Base-by-base conservation (phyloP, 495 filamentous ascomycete species). In the Recurvomyces mirabilis region DNA sequence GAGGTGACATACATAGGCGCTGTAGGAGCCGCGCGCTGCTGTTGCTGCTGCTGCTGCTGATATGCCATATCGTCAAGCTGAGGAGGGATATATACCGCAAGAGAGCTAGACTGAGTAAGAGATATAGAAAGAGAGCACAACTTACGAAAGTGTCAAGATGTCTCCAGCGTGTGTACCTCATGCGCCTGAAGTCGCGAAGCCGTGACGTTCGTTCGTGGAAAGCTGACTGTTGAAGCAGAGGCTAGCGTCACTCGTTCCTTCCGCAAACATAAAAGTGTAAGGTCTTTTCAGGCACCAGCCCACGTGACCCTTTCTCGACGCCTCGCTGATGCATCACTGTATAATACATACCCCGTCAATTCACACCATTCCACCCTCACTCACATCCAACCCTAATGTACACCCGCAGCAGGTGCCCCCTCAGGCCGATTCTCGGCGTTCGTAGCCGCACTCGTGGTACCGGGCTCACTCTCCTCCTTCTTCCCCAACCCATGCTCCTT, bases 401-500 rank as follows among this genome's bases (percentile, higher is more conserved):
- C 44, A 40, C 44, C 35, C 17, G 34, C 30, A 22, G 12, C 33
- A 19, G 30, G 2, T 12, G 18, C 28, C 20, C 35, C 36, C 19
- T 42, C 46, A 19, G 35, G 20, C 11, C 37, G 14, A 26, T 4
- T 23, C 15, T 26, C 10, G 9, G 23, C 20, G 9, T 20, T 20
- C 4, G 13, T 30, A 5, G 11, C 19, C 41, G 17, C 20, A 29
- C 44, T 35, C n/a, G n/a, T n/a, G n/a, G n/a, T n/a, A n/a, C n/a
- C n/a, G n/a, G n/a, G n/a, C 23, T 43, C 41, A 36, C 15, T 87
- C 38, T 78, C 79, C 60, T 77, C 79, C 60, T 88, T 81, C 73
- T 93, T 95, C 43, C 87, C 93, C 62, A 99, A 63, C 58, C 87
- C 87, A 60, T 96, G 88, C 70, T 96, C 86, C 69, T 83, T 89